Base-by-base conservation (phyloP, 2,329 filamentous ascomycete species). In the Trichoderma sp. region DNA sequence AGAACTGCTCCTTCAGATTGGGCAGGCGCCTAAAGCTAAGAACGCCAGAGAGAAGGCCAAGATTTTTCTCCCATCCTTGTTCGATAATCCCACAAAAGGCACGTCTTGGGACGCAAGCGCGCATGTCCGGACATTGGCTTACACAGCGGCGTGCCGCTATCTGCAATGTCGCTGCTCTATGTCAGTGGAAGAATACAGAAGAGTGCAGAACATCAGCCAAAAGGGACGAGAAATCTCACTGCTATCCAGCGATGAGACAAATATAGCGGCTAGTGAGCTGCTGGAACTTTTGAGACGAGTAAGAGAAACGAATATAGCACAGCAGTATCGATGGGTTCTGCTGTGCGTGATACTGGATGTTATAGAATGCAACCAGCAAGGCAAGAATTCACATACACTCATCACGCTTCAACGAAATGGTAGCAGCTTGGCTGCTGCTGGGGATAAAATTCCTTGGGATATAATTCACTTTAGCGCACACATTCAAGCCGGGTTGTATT, bases 41-140 rank as follows among this genome's bases (percentile, higher is more conserved):
- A 47, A 75, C 6, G 53, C 67, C 20, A 71, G 70, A 2, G 73
- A 79, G 3, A 71, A 74, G 1, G 76, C 81, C 13, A 80, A 85
- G 53, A 84, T 93, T 13, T 95, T 91, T 77, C 84, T 94, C 1
- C 90, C 91, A 0, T 84, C 91, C 26, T 79, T 94, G 0, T 81
- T 90, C 11, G 89, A 91, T 73, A 86, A 85, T 71, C 85, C 86
- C 20, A 76, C 79, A n/a, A 84, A 85, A 34, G 84, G 84, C 57
- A 90, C 85, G 75, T 86, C 87, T 17, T 91, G 89, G 88, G 83
- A 85, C 68, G 81, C 85, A 71, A 87, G 87, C 69, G 83, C 81
- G 30, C 70, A 77, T 8, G 81, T 88, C 36, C 83, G 89, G 15
- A 82, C 82, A 61, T 74, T 90, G 26, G 88, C 86, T 2, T 91